These are phyloP conservation scores for Hymenoscyphus infarciens DNA, from an alignment of 2,329 filamentous ascomycete genomes.

Conservation along the genomic window DNA sequence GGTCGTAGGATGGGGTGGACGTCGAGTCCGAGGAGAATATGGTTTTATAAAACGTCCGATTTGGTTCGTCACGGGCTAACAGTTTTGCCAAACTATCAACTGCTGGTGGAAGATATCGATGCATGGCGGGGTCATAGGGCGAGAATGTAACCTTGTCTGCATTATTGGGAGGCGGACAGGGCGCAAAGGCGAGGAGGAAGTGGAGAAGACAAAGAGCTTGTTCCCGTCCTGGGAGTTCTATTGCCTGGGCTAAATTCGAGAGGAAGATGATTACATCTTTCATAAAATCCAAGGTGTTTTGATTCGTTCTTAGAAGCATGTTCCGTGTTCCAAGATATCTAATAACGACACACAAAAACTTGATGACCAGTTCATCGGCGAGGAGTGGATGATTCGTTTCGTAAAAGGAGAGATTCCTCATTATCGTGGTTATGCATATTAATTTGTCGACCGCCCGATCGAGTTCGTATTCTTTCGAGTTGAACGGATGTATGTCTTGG, in stretches of 20 bases:
- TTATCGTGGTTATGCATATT: conserved; percentile 85
- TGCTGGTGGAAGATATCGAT: conserved; percentile 85
- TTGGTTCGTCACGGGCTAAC: conserved; percentile 88
- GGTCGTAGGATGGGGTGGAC: conserved; percentile 64
- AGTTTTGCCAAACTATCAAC: conserved; percentile 90
- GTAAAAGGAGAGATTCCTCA: conserved; percentile 88
- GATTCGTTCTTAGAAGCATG: conserved; percentile 75
- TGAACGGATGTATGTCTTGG: conserved; percentile 70
- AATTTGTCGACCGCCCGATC: conserved; percentile 83
- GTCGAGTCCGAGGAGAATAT: conserved; percentile 73
- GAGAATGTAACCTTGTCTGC: conserved; percentile 67
- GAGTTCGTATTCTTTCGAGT: conserved; percentile 73
- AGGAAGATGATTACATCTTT: conserved; percentile 88
- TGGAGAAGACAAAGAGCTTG: conserved; percentile 83
- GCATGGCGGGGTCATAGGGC: conserved; percentile 72
- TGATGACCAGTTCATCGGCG: conserved; percentile 73
- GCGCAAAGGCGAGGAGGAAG: conserved; percentile 87
- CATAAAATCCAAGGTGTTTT: conserved; percentile 93
- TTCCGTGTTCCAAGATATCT: conserved; percentile 85
- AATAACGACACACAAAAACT: conserved; percentile 79
- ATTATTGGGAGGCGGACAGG: conserved; percentile 64
- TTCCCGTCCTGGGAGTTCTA: conserved; percentile 80
- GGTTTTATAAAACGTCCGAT: conserved; percentile 76
- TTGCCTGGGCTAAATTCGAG: conserved; percentile 78
- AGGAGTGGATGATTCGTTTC: conserved; percentile 73